A percentile compares a stretch with the other conserved stretches of the same genome.
These are phyloP conservation scores for Chenopodium album DNA, from an alignment of 148 eudicot genomes.

Conservation along the genomic window DNA sequence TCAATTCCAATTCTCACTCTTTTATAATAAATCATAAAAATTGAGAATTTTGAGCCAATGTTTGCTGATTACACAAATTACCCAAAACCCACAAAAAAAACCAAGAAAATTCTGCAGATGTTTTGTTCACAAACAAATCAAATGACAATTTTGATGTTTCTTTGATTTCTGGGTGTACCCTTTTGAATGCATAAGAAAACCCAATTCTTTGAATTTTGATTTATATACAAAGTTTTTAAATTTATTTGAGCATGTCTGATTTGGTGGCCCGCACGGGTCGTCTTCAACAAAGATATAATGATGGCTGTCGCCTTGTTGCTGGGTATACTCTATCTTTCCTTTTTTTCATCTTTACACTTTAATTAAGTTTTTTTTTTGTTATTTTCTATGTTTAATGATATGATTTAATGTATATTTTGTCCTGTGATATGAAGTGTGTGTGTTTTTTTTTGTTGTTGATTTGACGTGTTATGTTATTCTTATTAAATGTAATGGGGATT, in stretches of 20 bases:
- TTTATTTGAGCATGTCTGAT: constrained; percentile 29
- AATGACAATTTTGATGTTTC: constrained; percentile 1
- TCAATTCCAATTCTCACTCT: neutral
- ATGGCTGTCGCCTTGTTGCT: constrained; percentile 54
- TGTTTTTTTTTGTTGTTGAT: too few relatives aligned
- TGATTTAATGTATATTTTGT: neutral
- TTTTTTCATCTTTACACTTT: neutral
- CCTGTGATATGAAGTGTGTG: neutral
- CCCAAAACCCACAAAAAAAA: constrained; percentile 7
- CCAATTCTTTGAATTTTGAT: neutral
- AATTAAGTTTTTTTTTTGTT: neutral
- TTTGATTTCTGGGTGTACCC: constrained; percentile 3
- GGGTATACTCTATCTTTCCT: constrained; percentile 29
- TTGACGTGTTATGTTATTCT: constrained; percentile 2
- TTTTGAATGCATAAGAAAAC: neutral
- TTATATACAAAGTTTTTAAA: neutral
- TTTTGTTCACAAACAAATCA: neutral
- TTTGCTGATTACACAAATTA: constrained; percentile 14
- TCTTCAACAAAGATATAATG: constrained; percentile 49
- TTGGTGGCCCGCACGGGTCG: constrained; percentile 55
- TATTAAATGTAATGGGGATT: neutral
- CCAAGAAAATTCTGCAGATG: neutral
- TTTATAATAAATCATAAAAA: neutral
- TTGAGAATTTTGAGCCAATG: constrained; percentile 1
- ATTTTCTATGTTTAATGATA: neutral